Conservation (phyloP, 352 stramenopile genomes). For the Halophytophthora polymorphica region DNA sequence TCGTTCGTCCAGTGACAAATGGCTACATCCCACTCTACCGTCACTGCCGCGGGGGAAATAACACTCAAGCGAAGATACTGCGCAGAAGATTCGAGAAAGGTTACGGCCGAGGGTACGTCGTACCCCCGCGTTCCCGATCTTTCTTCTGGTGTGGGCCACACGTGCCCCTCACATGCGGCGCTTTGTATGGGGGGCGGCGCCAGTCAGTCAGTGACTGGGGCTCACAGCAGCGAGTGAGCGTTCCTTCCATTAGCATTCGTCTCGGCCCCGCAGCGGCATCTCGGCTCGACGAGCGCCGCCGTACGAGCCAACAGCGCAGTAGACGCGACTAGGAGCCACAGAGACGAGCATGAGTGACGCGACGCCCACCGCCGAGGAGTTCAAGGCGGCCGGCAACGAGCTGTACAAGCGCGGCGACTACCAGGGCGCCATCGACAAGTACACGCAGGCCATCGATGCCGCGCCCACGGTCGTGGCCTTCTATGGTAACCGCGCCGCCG, state of each 20-base stretch:
- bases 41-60: not conserved
- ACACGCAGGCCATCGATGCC: constrained; percentile 88
- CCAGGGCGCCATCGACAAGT: constrained; percentile 84
- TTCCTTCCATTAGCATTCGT: too few relatives aligned
- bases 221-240: too few relatives aligned
- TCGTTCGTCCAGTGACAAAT: too few relatives aligned
- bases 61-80: not conserved
- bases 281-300: too few relatives aligned
- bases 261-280: too few relatives aligned
- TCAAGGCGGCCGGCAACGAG: constrained; percentile 88
- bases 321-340: constrained; percentile 3
- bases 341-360: constrained; percentile 43
- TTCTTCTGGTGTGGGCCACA: constrained; percentile 1
- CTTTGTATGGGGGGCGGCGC: too few relatives aligned
- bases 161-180: too few relatives aligned
- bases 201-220: too few relatives aligned
- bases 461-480: constrained; percentile 82
- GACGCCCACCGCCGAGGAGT: constrained; percentile 52
- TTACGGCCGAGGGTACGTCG: not conserved
- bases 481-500: constrained; percentile 90
- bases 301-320: not conserved
- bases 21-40: too few relatives aligned
- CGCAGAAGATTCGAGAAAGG: constrained; percentile 42
- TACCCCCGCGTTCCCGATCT: constrained; percentile 3
- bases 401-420: constrained; percentile 92